These are phyloP conservation scores for Dalbergia cochinchinensis DNA, from an alignment of 306 rosid species.

Conservation along the genomic window DNA sequence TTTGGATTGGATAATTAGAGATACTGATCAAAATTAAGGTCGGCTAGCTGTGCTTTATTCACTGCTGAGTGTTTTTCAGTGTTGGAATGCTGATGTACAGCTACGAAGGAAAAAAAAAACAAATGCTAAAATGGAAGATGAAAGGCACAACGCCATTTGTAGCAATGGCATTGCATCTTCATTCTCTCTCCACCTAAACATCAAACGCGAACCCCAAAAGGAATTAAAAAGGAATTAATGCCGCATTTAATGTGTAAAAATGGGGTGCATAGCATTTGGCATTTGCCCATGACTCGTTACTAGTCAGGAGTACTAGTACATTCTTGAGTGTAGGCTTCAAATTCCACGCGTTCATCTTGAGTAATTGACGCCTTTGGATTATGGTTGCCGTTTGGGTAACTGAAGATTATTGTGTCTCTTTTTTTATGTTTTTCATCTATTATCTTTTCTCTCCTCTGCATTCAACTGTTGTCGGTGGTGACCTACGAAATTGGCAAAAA, in stretches of 20 bases:
- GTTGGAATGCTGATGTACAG: neutral
- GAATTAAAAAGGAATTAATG: neutral
- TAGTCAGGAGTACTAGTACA: neutral
- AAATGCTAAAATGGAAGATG: neutral
- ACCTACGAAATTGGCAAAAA: too few relatives aligned
- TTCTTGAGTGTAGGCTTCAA: conserved; percentile 27
- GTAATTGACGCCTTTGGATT: neutral
- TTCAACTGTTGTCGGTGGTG: neutral
- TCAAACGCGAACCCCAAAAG: neutral
- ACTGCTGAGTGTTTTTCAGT: neutral
- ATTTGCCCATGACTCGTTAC: neutral
- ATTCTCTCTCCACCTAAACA: neutral
- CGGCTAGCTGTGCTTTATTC: conserved; percentile 20
- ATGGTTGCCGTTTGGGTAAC: neutral
- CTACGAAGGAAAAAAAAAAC: neutral
- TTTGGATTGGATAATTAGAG: neutral
- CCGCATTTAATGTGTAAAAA: conserved; percentile 29
- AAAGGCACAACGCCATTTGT: conserved; percentile 27
- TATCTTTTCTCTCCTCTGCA: neutral
- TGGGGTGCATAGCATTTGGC: neutral
- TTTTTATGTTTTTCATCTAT: neutral
- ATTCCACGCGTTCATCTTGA: neutral
- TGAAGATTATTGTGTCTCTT: neutral
- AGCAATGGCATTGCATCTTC: conserved; percentile 2
- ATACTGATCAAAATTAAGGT: conserved; percentile 1